Conservation (phyloP, 2,329 filamentous ascomycete species). For the Ophiobolus disseminans region DNA sequence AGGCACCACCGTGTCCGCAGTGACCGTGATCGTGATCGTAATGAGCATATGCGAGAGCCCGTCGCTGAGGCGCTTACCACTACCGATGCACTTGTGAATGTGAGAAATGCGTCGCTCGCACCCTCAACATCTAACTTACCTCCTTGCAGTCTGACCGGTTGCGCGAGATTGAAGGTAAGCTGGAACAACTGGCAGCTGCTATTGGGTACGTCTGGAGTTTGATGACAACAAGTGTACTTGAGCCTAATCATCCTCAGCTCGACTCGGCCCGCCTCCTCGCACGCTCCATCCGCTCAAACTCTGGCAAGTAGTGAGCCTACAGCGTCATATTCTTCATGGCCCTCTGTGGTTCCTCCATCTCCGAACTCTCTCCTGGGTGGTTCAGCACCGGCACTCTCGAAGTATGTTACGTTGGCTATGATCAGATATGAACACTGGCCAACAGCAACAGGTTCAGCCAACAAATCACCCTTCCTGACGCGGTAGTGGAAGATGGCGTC, state of each 20-base stretch:
- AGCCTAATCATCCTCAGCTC: background rate
- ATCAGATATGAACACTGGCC: background rate
- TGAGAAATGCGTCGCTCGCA: background rate
- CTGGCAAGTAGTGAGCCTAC: too few relatives aligned
- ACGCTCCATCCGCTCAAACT: too few relatives aligned
- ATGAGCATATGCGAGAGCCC: too few relatives aligned
- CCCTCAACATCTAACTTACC: background rate
- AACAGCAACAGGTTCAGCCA: background rate
- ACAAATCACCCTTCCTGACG: slow-evolving; percentile 6
- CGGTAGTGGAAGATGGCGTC: slow-evolving; percentile 9
- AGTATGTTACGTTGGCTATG: too few relatives aligned
- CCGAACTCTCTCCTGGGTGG: background rate
- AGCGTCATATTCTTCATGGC: too few relatives aligned
- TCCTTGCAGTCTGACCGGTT: slow-evolving; percentile 5
- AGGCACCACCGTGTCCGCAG: slow-evolving; percentile 3
- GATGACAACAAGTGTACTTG: background rate
- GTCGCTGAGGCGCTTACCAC: background rate
- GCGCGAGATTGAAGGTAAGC: slow-evolving; percentile 8
- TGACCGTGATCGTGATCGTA: slow-evolving; percentile 1
- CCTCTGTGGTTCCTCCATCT: too few relatives aligned
- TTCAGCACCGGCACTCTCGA: too few relatives aligned
- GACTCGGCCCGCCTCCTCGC: background rate
- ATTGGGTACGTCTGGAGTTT: slow-evolving; percentile 4
- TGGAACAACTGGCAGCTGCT: slow-evolving; percentile 6
- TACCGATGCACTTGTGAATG: slow-evolving; percentile 1